Evolutionary conservation across 2,329 filamentous ascomycete species (phyloP).

Genomic region (Trichophyton simii): DNA sequence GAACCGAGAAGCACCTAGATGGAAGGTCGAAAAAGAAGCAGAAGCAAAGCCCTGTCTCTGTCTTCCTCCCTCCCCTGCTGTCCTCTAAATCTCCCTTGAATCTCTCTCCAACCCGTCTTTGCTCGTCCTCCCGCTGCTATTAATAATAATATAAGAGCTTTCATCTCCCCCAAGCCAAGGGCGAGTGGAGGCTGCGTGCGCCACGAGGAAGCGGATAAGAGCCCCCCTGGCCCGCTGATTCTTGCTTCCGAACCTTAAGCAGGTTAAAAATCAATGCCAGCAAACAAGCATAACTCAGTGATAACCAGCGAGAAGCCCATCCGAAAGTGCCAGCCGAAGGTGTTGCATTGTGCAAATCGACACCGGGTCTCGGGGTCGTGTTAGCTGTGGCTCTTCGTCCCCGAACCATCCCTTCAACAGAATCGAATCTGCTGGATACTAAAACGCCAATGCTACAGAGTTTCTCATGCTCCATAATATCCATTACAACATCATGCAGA

Average conservation of each 20-base stretch:
- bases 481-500: background rate
- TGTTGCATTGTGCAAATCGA: background rate
- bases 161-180: background rate
- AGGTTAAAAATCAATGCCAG: background rate
- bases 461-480: background rate
- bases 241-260: background rate
- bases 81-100: background rate
- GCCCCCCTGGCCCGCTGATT: background rate
- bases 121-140: background rate
- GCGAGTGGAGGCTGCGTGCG: background rate
- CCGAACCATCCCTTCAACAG: background rate
- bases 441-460: background rate
- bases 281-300: background rate
- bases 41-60: background rate
- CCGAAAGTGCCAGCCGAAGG: background rate
- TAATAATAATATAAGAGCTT: background rate
- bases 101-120: background rate
- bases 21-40: background rate
- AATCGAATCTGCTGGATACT: background rate
- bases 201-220: slow-evolving; percentile 1
- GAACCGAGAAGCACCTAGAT: background rate
- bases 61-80: background rate
- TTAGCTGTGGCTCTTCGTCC: background rate
- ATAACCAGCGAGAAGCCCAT: background rate
- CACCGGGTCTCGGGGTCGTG: background rate